These are phyloP conservation scores for Cicer judaicum DNA, from an alignment of 306 rosid species.

Conservation along the genomic window DNA sequence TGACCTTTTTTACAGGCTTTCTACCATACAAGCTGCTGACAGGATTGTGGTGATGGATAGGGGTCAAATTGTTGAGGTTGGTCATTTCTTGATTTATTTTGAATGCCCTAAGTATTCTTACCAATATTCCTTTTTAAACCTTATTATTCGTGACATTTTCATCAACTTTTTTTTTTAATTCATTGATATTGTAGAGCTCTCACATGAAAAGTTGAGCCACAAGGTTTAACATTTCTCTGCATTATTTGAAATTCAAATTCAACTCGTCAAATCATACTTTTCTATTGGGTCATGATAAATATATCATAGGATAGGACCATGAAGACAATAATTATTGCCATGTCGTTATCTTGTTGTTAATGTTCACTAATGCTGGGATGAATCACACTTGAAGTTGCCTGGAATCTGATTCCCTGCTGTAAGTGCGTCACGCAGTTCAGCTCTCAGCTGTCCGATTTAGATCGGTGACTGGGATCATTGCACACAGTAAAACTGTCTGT, in stretches of 20 bases:
- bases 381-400: not conserved
- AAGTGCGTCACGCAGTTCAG: too few relatives aligned
- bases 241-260: not conserved
- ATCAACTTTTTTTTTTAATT: not conserved
- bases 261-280: slow-evolving; percentile 12
- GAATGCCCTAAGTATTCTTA: slow-evolving; percentile 24
- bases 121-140: slow-evolving; percentile 32
- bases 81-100: slow-evolving; percentile 45
- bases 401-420: too few relatives aligned
- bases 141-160: slow-evolving; percentile 19
- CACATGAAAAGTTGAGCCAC: not conserved
- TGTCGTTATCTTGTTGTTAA: not conserved
- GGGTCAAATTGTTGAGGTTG: slow-evolving; percentile 87
- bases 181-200: slow-evolving; percentile 6
- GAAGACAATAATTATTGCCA: slow-evolving; percentile 37
- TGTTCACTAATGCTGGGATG: not conserved
- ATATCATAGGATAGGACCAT: slow-evolving; percentile 34
- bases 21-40: slow-evolving; percentile 96
- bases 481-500: too few relatives aligned
- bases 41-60: slow-evolving; percentile 90
- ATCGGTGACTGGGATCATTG: too few relatives aligned
- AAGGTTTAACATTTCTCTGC: slow-evolving; percentile 16
- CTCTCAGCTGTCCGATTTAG: too few relatives aligned
- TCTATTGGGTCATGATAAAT: slow-evolving; percentile 34
- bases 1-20: slow-evolving; percentile 66